phyloP scores from a whole-genome alignment of 495 filamentous ascomycete genomes.

The Glutinoglossum americanum region DNA sequence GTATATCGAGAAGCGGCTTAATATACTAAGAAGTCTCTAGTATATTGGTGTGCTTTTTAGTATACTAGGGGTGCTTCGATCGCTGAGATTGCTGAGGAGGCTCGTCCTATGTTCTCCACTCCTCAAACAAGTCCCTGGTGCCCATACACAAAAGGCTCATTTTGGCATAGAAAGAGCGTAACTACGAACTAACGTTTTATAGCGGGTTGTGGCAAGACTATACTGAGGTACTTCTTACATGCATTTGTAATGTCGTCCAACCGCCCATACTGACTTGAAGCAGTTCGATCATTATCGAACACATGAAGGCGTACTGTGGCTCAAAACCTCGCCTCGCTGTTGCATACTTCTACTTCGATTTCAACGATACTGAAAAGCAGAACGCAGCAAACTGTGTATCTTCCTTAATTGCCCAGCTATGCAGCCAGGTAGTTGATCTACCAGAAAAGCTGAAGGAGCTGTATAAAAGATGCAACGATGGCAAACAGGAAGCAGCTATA shows the following conservation, averaged over 20 bases:
- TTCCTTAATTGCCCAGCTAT: constrained; percentile 1
- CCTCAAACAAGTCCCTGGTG: no score
- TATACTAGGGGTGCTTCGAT: no score
- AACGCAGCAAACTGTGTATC: background rate
- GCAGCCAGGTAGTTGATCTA: background rate
- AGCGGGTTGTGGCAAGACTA: background rate
- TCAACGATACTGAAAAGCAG: constrained; percentile 4
- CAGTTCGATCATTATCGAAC: background rate
- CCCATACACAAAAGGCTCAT: no score
- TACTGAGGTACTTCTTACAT: background rate
- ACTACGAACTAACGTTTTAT: background rate
- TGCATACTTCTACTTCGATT: constrained; percentile 4
- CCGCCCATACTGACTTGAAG: background rate
- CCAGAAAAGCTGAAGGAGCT: background rate
- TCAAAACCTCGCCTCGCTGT: background rate
- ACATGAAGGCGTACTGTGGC: background rate
- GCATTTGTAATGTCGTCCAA: background rate
- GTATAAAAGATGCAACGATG: background rate
- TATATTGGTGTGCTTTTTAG: no score
- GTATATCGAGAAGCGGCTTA: no score
- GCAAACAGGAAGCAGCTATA: background rate
- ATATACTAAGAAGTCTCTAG: no score
- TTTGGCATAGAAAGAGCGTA: no score
- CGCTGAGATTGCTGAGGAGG: no score
- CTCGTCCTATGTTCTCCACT: no score